Percentiles rank a stretch among this genome's conserved stretches.
Conservation (phyloP, 257 asterid genomes). For the Gynochthodes officinalis region DNA sequence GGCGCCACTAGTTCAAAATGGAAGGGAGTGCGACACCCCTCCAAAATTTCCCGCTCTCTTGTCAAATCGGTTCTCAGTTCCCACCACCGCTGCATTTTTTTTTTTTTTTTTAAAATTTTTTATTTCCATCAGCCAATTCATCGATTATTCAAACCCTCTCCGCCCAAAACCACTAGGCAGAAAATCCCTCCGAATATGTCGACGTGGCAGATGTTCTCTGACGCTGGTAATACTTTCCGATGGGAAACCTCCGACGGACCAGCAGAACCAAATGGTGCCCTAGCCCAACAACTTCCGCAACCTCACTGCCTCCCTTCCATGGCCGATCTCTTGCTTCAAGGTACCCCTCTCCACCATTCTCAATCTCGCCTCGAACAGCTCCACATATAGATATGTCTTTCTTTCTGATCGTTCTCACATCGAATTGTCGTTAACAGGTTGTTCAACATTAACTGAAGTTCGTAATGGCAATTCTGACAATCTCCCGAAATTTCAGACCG, state of each 20-base stretch:
- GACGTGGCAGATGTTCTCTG: conserved; percentile 77
- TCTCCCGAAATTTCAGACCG: conserved; percentile 56
- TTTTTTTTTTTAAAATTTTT: not conserved
- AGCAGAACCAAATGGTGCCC: conserved; percentile 18
- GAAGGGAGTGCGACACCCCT: too few relatives aligned
- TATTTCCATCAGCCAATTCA: not conserved
- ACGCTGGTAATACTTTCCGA: conserved; percentile 49
- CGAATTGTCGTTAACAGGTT: conserved; percentile 32
- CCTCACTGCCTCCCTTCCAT: conserved; percentile 72
- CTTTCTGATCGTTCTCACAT: not conserved
- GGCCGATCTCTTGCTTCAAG: conserved; percentile 81
- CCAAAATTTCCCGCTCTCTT: too few relatives aligned
- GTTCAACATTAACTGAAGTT: conserved; percentile 50
- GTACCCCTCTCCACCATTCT: too few relatives aligned
- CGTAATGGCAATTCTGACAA: conserved; percentile 27
- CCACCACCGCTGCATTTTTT: too few relatives aligned
- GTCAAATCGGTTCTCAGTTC: too few relatives aligned
- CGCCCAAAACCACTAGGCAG: conserved; percentile 35
- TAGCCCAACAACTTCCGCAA: conserved; percentile 24
- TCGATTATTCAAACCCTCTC: not conserved
- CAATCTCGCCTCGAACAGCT: not conserved
- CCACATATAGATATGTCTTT: not conserved
- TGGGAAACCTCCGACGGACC: conserved; percentile 47
- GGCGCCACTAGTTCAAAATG: too few relatives aligned
- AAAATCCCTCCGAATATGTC: conserved; percentile 45